phyloP scores from a whole-genome alignment of 2,329 filamentous ascomycete species.

The Fusarium verrucosum region DNA sequence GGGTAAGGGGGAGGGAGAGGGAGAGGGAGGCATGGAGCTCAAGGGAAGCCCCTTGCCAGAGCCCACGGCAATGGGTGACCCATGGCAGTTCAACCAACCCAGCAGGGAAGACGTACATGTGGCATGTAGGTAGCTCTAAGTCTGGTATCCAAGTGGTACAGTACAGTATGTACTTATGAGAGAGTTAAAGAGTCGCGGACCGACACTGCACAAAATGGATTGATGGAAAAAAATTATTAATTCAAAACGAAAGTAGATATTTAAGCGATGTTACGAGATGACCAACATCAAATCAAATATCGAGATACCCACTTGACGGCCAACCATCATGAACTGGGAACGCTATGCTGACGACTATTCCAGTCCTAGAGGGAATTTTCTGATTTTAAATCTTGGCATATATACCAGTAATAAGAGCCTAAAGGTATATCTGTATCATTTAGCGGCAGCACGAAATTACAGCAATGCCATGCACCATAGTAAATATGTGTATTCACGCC shows the following conservation, averaged over 20 bases:
- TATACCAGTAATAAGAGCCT: neutral
- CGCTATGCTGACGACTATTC: slow-evolving; percentile 12
- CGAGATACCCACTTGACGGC: slow-evolving; percentile 22
- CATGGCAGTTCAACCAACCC: slow-evolving; percentile 35
- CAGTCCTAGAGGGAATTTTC: neutral
- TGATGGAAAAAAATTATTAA: slow-evolving; percentile 16
- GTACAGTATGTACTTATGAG: no score
- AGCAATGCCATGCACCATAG: neutral
- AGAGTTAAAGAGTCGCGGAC: neutral
- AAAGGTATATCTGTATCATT: neutral
- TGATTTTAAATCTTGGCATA: slow-evolving; percentile 8
- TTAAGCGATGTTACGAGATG: slow-evolving; percentile 36
- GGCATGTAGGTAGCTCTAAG: slow-evolving; percentile 14
- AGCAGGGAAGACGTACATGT: slow-evolving; percentile 35
- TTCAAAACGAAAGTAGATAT: slow-evolving; percentile 24
- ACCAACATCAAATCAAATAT: slow-evolving; percentile 12
- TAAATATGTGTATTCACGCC: neutral
- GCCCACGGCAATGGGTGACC: slow-evolving; percentile 37
- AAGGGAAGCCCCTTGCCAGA: slow-evolving; percentile 42
- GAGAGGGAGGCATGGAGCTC: slow-evolving; percentile 25
- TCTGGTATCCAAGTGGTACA: slow-evolving; percentile 33
- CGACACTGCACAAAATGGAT: neutral
- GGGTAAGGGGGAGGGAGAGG: slow-evolving; percentile 41
- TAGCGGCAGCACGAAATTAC: neutral
- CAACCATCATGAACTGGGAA: slow-evolving; percentile 26